Base-by-base conservation (phyloP, 2,329 filamentous ascomycete species). In the Didymella lethalis region DNA sequence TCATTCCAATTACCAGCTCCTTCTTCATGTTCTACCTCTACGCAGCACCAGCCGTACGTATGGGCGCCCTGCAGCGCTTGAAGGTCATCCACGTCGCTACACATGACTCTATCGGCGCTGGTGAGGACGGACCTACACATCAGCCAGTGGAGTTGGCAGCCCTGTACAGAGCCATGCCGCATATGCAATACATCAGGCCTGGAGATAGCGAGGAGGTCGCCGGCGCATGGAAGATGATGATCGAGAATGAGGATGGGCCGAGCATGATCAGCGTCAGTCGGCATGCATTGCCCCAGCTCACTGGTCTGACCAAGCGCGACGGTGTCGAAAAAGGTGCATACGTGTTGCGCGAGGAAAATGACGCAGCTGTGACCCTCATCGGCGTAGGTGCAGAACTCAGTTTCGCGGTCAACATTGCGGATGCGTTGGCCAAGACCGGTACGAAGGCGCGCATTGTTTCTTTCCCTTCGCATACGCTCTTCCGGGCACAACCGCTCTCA, bases 11-110 rank as follows among this genome's bases (percentile, higher is more conserved):
- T 34, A 88, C 85, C 0, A 81, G 82, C 0, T 81, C 80, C 4
- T 88, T 88, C 75, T 87, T 87, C 77, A 88, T 88, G 83, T 88
- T 88, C 72, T 87, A 87, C 64, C 74, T 84, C 5, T 83, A 85
- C 57, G 85, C 85, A 10, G 85, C 86, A 0, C 82, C 85, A 0
- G 85, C 81, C 7, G 80, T 88, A 2, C 83, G 86, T 14, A 88
- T 88, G 85, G 85, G 84, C 7, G 85, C 85, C 3, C 77, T 87
- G 1, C 82, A 85, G 50, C 71, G 79, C 25, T 79, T 88, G 1
- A 83, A 85, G 51, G 77, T 80, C 28, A 87, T 88, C 50, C 86
- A 88, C 67, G 78, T 84, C 31, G 86, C 85, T 1, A 88, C 86
- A 0, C 86, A 88, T 26, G 85, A 88, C 71, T 83, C 80, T 7